Conservation (phyloP, 2,329 filamentous ascomycete species). For the Colletotrichum simmondsii region DNA sequence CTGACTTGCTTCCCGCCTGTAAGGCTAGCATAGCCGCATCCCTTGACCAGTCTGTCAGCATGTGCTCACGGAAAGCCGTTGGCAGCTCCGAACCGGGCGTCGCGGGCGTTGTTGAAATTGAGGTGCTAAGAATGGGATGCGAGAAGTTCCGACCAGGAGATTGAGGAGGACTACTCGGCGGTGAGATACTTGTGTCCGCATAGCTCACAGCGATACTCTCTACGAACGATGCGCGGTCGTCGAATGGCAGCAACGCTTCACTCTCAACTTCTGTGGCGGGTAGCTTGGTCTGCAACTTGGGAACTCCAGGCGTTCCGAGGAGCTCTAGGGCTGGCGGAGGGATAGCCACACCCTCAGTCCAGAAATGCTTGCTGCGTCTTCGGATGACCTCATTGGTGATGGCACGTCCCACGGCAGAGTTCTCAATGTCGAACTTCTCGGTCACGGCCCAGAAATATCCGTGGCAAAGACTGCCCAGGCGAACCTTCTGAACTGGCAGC, state of each 20-base stretch:
- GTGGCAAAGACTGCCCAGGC: constrained; percentile 85
- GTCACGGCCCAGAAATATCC: constrained; percentile 88
- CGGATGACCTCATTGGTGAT: constrained; percentile 82
- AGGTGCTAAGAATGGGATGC: constrained; percentile 68
- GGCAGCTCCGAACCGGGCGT: constrained; percentile 69
- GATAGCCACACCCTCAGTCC: constrained; percentile 79
- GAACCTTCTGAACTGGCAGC: constrained; percentile 77
- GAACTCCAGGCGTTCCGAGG: constrained; percentile 65
- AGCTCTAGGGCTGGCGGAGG: constrained; percentile 74
- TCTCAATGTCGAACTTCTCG: constrained; percentile 81
- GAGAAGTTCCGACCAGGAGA: constrained; percentile 75
- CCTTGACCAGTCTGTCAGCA: constrained; percentile 83
- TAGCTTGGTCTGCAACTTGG: constrained; percentile 56
- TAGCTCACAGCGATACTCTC: constrained; percentile 81
- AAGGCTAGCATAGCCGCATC: constrained; percentile 77
- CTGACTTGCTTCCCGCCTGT: constrained; percentile 75
- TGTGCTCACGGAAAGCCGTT: constrained; percentile 74
- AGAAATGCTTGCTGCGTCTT: constrained; percentile 79
- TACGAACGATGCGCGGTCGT: constrained; percentile 77
- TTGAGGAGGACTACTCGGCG: constrained; percentile 74
- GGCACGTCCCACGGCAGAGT: constrained; percentile 73
- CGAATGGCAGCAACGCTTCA: constrained; percentile 78
- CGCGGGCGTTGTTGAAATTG: constrained; percentile 51
- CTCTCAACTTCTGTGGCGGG: constrained; percentile 66
- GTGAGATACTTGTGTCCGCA: constrained; percentile 68